Evolutionary conservation across 306 rosid species (phyloP), one percentile per base, ranked within the genome.

Genomic region (Acacia acuminata): DNA sequence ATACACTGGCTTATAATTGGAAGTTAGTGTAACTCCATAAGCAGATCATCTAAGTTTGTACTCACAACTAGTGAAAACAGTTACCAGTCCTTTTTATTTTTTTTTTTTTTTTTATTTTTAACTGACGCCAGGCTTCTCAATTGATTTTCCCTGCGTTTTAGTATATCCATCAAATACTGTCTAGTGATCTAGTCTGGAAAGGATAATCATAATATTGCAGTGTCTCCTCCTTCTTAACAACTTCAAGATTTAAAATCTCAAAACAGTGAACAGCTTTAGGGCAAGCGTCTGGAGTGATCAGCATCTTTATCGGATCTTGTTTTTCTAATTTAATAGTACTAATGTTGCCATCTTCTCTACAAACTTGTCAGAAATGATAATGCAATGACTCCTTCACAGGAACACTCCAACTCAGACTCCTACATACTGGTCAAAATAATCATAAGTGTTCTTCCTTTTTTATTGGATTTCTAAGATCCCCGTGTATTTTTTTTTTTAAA

Each of bases 251-350:
- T 55, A 74, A 75, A 81, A 69, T 40, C 58, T 75, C 16, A 50
- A 63, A 69, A 19, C 17, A 40, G 48, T 40, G 51, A 38, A 10
- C 30, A 38, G 10, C 73, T 38, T 8, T 19, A 40, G 3, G 27
- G 32, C 73, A 69, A 4, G 30, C 19, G 56, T 4, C 77, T 30
- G 14, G 19, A 36, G 56, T 15, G 13, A 58, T 71, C 82, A 75
- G 79, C 84, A 75, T 82, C 73, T 64, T 53, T 63, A 55, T 71
- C 36, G 79, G 70, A 75, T 80, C 38, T 38, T 78, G 83, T 82
- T 51, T 56, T 48, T 7, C 34, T 53, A 20, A 16, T 47, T 12
- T 12, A 47, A 50, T 14, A 50, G 40, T 19, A 40, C 50, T 10
- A 40, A 15, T 13, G 7, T 34, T 64, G 42, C 38, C 48, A 55